Percentiles rank a stretch among this genome's conserved stretches.
phyloP scores from a whole-genome alignment of 805 yeast genomes.

The Candida xyloterini region DNA sequence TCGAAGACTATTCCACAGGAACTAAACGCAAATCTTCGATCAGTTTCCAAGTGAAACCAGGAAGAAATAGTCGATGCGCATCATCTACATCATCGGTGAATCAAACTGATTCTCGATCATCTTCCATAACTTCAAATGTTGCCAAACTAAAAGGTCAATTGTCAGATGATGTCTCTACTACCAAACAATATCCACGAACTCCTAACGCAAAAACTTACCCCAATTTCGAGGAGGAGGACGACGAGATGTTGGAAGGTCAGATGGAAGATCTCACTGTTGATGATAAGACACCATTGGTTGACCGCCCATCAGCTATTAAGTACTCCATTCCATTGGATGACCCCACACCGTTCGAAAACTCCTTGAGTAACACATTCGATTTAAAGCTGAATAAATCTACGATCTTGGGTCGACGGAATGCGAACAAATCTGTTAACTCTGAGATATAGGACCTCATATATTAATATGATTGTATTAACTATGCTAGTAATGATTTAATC shows the following conservation, averaged over 20 bases:
- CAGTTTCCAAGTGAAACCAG: conserved; percentile 24
- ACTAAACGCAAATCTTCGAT: conserved; percentile 27
- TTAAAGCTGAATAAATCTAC: conserved; percentile 64
- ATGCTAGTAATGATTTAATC: conserved; percentile 69
- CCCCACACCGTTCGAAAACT: conserved; percentile 9
- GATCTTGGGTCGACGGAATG: conserved; percentile 53
- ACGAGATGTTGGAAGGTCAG: conserved; percentile 3
- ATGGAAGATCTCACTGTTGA: conserved; percentile 6
- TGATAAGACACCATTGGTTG: conserved; percentile 10
- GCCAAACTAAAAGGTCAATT: conserved; percentile 1
- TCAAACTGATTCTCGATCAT: conserved; percentile 10
- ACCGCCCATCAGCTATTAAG: conserved; percentile 15
- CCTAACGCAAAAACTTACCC: conserved; percentile 13
- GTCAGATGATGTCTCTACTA: neutral
- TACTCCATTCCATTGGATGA: conserved; percentile 4
- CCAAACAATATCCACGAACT: conserved; percentile 18
- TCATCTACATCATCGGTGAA: conserved; percentile 21
- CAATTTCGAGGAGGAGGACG: conserved; percentile 15
- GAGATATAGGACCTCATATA: conserved; percentile 10
- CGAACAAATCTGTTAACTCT: conserved; percentile 20
- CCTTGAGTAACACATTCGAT: conserved; percentile 39
- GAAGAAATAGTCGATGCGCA: conserved; percentile 22
- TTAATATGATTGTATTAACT: neutral
- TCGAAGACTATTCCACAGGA: conserved; percentile 23
- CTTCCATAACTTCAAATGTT: conserved; percentile 11